phyloP scores from a whole-genome alignment of 371 early-diverging fungal species.

The Massospora cicadina region DNA sequence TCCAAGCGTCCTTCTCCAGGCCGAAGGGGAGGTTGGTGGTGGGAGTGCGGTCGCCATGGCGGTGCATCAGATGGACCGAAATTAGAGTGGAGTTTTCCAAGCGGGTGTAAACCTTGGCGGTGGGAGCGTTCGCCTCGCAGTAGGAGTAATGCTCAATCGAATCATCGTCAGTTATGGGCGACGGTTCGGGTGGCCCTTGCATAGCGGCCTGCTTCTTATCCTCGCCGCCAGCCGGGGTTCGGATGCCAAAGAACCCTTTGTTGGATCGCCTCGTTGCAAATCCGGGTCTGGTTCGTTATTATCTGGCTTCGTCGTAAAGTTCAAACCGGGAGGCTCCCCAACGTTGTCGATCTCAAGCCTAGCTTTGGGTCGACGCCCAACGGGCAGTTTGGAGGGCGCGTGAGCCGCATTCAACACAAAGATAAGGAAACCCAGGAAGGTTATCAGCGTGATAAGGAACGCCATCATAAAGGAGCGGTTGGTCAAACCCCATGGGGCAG shows the following conservation, averaged over 20 bases:
- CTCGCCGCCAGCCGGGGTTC: no score
- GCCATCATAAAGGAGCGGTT: neutral
- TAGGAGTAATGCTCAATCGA: neutral
- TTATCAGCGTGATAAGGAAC: neutral
- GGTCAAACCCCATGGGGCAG: neutral
- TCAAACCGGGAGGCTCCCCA: neutral
- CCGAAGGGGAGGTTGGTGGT: neutral
- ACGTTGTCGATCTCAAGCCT: neutral
- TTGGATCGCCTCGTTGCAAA: no score
- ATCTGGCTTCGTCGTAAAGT: no score
- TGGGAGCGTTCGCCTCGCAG: neutral
- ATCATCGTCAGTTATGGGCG: neutral
- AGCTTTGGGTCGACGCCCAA: neutral
- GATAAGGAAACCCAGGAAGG: neutral
- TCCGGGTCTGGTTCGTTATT: neutral
- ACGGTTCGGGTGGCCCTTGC: neutral
- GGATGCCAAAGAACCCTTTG: no score
- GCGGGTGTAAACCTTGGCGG: neutral
- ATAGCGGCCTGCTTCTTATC: no score
- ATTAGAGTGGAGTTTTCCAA: neutral
- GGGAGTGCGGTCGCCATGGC: slow-evolving; percentile 15
- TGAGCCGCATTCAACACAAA: neutral
- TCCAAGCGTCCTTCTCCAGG: neutral
- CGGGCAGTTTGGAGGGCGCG: neutral
- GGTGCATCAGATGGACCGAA: slow-evolving; percentile 3